Conservation (phyloP, 305 asterid genomes). For the Fraxinus platypoda region DNA sequence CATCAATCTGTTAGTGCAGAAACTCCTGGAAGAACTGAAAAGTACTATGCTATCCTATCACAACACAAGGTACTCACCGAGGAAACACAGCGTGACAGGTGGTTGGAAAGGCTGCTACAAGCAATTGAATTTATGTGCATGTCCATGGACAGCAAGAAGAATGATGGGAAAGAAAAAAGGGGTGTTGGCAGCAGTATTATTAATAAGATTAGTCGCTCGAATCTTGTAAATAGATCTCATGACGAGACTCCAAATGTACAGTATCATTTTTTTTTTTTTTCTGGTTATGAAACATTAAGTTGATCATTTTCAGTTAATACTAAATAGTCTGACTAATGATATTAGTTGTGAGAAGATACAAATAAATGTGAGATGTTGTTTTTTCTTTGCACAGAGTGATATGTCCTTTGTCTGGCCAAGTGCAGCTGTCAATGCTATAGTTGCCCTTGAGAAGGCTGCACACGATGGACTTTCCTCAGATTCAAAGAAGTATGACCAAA, state of each 20-base stretch:
- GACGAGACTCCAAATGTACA: conserved; percentile 37
- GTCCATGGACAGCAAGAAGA: conserved; percentile 34
- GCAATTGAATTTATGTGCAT: conserved; percentile 52
- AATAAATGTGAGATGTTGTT: conserved; percentile 3
- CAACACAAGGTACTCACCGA: conserved; percentile 52
- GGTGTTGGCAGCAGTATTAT: conserved; percentile 18
- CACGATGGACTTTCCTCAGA: conserved; percentile 56
- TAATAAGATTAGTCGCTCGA: conserved; percentile 24
- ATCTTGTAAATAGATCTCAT: conserved; percentile 32
- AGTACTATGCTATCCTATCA: conserved; percentile 43
- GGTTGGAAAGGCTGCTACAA: conserved; percentile 80
- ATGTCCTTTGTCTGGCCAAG: conserved; percentile 66
- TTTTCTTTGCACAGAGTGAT: conserved; percentile 40
- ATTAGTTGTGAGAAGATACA: not conserved
- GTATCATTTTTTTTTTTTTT: not conserved
- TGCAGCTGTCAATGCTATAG: conserved; percentile 58
- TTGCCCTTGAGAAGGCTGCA: conserved; percentile 73
- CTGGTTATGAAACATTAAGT: not conserved
- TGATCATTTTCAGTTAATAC: not conserved
- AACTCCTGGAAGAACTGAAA: conserved; percentile 61
- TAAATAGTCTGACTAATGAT: not conserved
- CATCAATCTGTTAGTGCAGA: conserved; percentile 50
- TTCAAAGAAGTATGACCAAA: conserved; percentile 78
- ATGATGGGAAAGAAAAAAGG: conserved; percentile 38
- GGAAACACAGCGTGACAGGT: conserved; percentile 69